A percentile compares a stretch with the other conserved stretches of the same genome.
Evolutionary conservation across 805 yeast genomes (phyloP).

Genomic region (Candida vartiovaarae): DNA sequence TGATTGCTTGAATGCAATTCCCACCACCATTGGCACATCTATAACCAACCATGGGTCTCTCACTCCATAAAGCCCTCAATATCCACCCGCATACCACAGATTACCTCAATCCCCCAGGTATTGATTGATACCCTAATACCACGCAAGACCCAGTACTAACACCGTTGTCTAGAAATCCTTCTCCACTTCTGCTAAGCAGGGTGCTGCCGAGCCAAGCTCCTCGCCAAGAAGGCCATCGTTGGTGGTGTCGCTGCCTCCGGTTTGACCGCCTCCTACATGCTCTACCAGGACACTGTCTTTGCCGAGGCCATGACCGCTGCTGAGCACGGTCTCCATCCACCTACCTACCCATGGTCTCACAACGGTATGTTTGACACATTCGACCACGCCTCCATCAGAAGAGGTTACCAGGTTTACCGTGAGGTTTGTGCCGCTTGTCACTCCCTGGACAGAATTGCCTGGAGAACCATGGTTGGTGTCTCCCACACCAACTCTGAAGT

Average conservation of each 20-base stretch:
- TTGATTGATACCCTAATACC: too few species aligned
- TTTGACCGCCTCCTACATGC: slow-evolving; percentile 69
- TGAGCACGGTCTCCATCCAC: slow-evolving; percentile 97
- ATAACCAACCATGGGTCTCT: too few species aligned
- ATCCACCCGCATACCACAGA: too few species aligned
- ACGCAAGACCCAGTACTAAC: slow-evolving; percentile 3
- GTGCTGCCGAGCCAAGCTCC: slow-evolving; percentile 27
- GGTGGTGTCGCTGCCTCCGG: slow-evolving; percentile 70
- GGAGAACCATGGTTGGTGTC: slow-evolving; percentile 98
- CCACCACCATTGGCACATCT: too few species aligned
- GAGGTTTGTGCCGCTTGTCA: slow-evolving; percentile 99
- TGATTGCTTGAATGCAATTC: too few species aligned
- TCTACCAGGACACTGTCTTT: slow-evolving; percentile 77
- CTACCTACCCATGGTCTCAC: slow-evolving; percentile 90
- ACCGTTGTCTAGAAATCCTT: slow-evolving; percentile 22
- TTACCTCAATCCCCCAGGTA: too few species aligned
- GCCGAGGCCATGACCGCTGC: slow-evolving; percentile 98
- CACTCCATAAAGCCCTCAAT: too few species aligned
- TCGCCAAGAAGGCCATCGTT: slow-evolving; percentile 43
- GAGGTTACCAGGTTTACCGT: slow-evolving; percentile 98
- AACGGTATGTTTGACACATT: slow-evolving; percentile 85
- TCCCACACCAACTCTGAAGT: slow-evolving; percentile 89
- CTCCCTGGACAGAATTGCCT: slow-evolving; percentile 92
- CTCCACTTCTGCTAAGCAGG: slow-evolving; percentile 31
- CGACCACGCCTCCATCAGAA: slow-evolving; percentile 93